Base-by-base conservation (phyloP, 768 basidiomycete species). In the Suillus paluster region DNA sequence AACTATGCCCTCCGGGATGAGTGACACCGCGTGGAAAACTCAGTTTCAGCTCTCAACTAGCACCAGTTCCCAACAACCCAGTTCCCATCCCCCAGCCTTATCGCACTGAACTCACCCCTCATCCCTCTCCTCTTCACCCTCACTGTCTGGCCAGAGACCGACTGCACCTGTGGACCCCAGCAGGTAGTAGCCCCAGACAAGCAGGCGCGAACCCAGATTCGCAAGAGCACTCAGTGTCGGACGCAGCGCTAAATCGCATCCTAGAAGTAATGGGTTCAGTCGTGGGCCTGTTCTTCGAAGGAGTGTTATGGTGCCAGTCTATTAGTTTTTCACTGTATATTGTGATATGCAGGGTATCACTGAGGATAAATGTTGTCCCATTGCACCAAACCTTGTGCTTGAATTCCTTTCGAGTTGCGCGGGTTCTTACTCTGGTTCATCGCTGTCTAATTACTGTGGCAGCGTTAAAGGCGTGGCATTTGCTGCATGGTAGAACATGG, bases 291-390 rank as follows among this genome's bases (percentile, higher is more conserved):
- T 3, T 58, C 64, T 6, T 82, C 80, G 0, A 42, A 60, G 1
- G 70, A 71, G 25, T 67, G 73, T 0, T 82, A 84, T 62, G 78
- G 77, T 0, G 61, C 77, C 0, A 78, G 82, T 1, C 68, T 84
- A 0, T 66, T 80, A 0, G 63, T 68, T 0, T 84, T 50, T 46
- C 81, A 83, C n/a, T 44, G 67, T 75, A 0, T 81, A 75, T 54
- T 82, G 81, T 55, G 77, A 84, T 56, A 39, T 23, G 0, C 50
- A 59, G 1, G 15, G 25, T 3, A 61, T 70, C 5, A 52, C 58
- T 0, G 68, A 73, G 21, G 11, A 15, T 0, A 1, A 61, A 12
- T 46, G 71, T 3, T 45, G 58, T n/a, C 10, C 71, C 72, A 0
- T 64, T 63, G 0, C 8, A 5, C n/a, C 56, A 3, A 38, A 38